phyloP scores from a whole-genome alignment of 441 rosid species.

The Populus hybrid region DNA sequence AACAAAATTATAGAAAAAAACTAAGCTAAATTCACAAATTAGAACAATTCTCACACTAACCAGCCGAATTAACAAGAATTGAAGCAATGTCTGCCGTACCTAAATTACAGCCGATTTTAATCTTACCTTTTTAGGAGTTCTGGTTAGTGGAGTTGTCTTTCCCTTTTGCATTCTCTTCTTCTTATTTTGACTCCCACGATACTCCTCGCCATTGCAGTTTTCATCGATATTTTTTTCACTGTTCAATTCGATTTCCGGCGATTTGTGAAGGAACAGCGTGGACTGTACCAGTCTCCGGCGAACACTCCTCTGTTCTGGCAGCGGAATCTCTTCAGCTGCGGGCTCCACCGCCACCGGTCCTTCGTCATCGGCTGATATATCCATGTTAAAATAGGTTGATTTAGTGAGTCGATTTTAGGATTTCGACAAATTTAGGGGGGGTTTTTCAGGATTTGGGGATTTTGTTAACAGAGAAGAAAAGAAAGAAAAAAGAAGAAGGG shows the following conservation, averaged over 20 bases:
- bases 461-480: background rate
- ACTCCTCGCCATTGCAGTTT: constrained; percentile 28
- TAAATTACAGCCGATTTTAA: background rate
- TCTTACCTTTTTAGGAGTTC: constrained; percentile 46
- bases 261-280: constrained; percentile 53
- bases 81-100: background rate
- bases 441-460: background rate
- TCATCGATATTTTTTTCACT: constrained; percentile 29
- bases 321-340: constrained; percentile 12
- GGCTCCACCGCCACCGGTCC: constrained; percentile 10
- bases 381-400: constrained; percentile 28
- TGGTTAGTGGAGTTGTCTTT: constrained; percentile 43
- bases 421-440: constrained; percentile 20
- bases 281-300: constrained; percentile 77
- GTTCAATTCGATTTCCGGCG: constrained; percentile 33
- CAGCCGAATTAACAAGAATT: background rate
- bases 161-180: constrained; percentile 47
- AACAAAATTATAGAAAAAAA: background rate
- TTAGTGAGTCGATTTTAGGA: constrained; percentile 14
- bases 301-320: constrained; percentile 30
- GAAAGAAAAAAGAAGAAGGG: constrained; percentile 14
- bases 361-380: constrained; percentile 14
- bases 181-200: constrained; percentile 54
- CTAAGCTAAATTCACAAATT: background rate
- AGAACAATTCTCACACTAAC: background rate